Evolutionary conservation across 805 yeast species (phyloP).

Genomic region (Cyberlindnera galapagoensis): DNA sequence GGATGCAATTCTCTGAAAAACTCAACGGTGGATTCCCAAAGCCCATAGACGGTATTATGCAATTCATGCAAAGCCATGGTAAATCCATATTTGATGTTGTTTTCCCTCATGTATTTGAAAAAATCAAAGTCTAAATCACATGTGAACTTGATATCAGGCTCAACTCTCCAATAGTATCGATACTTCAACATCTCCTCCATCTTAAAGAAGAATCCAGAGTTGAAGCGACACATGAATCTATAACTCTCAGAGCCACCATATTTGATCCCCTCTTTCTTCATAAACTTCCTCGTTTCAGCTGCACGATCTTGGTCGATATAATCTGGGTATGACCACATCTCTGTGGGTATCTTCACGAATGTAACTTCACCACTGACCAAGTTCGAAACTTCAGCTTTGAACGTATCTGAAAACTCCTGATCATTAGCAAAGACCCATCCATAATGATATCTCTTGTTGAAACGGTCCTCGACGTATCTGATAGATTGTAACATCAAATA

Average conservation of each 20-base stretch:
- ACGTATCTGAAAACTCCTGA: slow-evolving; percentile 48
- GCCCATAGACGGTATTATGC: slow-evolving; percentile 49
- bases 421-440: slow-evolving; percentile 79
- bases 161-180: slow-evolving; percentile 72
- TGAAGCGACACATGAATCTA: slow-evolving; percentile 57
- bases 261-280: slow-evolving; percentile 38
- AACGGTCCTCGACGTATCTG: slow-evolving; percentile 57
- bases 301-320: slow-evolving; percentile 50
- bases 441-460: slow-evolving; percentile 54
- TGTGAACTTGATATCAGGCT: slow-evolving; percentile 54
- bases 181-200: slow-evolving; percentile 53
- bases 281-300: slow-evolving; percentile 32
- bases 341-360: slow-evolving; percentile 52
- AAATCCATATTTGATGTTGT: slow-evolving; percentile 59
- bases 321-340: slow-evolving; percentile 64
- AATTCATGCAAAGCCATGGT: slow-evolving; percentile 62
- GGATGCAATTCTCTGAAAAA: slow-evolving; percentile 41
- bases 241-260: slow-evolving; percentile 59
- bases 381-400: slow-evolving; percentile 38
- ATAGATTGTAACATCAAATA: slow-evolving; percentile 52
- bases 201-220: slow-evolving; percentile 51
- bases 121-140: slow-evolving; percentile 63
- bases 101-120: slow-evolving; percentile 49
- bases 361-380: slow-evolving; percentile 50
- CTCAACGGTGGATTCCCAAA: slow-evolving; percentile 52